Evolutionary conservation across 768 basidiomycete genomes (phyloP), one percentile per base, ranked within the genome.

Genomic region (Hygrophorus pudorinus): DNA sequence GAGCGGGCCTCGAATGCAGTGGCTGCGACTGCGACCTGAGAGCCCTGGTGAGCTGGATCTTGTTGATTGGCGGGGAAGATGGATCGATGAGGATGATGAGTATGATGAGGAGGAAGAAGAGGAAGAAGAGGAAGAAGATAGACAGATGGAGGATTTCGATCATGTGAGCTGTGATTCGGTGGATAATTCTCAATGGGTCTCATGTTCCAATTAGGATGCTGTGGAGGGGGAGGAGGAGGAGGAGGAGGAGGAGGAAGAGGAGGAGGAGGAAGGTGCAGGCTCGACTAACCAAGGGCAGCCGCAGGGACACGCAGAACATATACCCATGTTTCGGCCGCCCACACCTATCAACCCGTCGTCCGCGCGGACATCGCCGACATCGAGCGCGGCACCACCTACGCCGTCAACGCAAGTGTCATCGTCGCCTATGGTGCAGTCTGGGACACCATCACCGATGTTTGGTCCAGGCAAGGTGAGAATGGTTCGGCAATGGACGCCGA

Each of bases 1-100:
- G 61, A 87, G 79, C 54, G 96, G 96, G 4, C 96, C 96, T 11
- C 73, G 96, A 47, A 98, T 99, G 93, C 82, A 84, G 56, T 99
- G 96, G 96, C 62, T 98, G 61, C 73, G 96, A 44, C 61, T 91
- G 61, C 71, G 94, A 47, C 94, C 94, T 27, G 80, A 85, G 59
- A 79, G 71, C 46, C 73, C 80, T 1, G 75, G 76, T 44, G 89
- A 93, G 54, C 62, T 97, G 54, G 89, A 92, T 53, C 68, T 73
- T 55, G 92, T 96, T 24, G 93, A 96, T 59, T 90, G 82, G 79
- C 74, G 85, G 46, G 93, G 93, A 5, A 68, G 85, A 40, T 97
- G 91, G 89, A 78, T 88, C 49, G 76, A 77, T 48, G 74, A 75
- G 14, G 72, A 74, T 41, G 71, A 73, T 43, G 71, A 73, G 33